Percentiles rank a stretch among this genome's conserved stretches.
Evolutionary conservation across 2,329 filamentous ascomycete genomes (phyloP).

Genomic region (Passalora sequoiae): DNA sequence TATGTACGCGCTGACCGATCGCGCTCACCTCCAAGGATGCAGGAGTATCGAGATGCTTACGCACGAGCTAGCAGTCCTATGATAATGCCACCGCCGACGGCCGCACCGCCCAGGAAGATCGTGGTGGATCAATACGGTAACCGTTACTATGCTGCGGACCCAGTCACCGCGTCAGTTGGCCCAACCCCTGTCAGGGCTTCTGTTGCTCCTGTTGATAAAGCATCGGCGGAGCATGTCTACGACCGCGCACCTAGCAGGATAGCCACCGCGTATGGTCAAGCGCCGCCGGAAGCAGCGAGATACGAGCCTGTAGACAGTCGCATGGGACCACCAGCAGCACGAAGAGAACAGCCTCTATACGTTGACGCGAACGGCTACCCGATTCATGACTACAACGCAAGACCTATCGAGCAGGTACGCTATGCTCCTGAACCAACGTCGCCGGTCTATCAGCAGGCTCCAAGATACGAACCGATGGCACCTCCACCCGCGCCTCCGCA

Average conservation of each 20-base stretch:
- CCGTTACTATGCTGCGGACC: constrained; percentile 61
- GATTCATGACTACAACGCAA: constrained; percentile 20
- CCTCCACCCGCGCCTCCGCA: constrained; percentile 25
- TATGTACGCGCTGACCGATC: constrained; percentile 41
- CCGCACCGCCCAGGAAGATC: constrained; percentile 51
- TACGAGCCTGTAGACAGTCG: constrained; percentile 38
- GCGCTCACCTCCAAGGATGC: constrained; percentile 34
- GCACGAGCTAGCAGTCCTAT: constrained; percentile 36
- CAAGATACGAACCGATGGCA: constrained; percentile 20
- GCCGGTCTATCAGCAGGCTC: constrained; percentile 25
- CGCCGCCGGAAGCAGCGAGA: constrained; percentile 38
- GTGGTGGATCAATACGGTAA: constrained; percentile 79
- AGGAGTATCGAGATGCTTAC: constrained; percentile 33
- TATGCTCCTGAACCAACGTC: constrained; percentile 27
- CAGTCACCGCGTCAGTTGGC: constrained; percentile 24
- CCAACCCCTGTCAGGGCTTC: constrained; percentile 45
- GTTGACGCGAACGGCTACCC: constrained; percentile 28
- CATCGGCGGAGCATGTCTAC: constrained; percentile 44
- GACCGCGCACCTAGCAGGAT: constrained; percentile 57
- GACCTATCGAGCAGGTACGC: constrained; percentile 16
- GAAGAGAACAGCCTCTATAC: constrained; percentile 25
- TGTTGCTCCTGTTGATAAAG: constrained; percentile 38
- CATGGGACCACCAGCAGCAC: constrained; percentile 27
- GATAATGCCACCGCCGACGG: constrained; percentile 44
- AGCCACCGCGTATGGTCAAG: constrained; percentile 20